Conservation (phyloP, 2,329 filamentous ascomycete genomes). For the Botrytis deweyae region DNA sequence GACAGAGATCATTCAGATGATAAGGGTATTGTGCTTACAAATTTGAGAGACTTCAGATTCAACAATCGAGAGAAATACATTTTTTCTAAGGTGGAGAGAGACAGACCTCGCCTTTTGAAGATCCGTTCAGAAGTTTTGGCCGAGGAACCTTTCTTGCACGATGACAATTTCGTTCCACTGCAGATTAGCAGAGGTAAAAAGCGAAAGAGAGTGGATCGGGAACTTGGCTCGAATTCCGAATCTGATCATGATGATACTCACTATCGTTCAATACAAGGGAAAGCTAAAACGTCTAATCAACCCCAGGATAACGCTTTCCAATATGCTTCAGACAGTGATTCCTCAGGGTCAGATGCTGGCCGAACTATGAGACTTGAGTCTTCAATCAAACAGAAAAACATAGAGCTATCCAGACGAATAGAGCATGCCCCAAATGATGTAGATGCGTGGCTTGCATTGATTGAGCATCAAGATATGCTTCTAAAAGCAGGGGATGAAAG, state of each 20-base stretch:
- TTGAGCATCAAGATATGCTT: constrained; percentile 72
- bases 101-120: constrained; percentile 44
- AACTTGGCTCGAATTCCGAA: constrained; percentile 40
- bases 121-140: constrained; percentile 40
- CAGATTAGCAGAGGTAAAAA: constrained; percentile 39
- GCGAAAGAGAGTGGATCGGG: constrained; percentile 33
- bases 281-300: constrained; percentile 49
- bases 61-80: constrained; percentile 46
- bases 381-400: constrained; percentile 53
- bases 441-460: constrained; percentile 74
- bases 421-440: constrained; percentile 66
- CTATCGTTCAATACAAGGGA: constrained; percentile 66
- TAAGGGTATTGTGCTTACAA: constrained; percentile 50
- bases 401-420: constrained; percentile 62
- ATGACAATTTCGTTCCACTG: constrained; percentile 52
- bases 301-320: constrained; percentile 41
- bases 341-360: constrained; percentile 43
- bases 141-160: constrained; percentile 27
- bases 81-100: constrained; percentile 44
- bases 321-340: constrained; percentile 47
- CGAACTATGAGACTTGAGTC: constrained; percentile 43
- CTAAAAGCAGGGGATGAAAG: constrained; percentile 52
- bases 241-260: constrained; percentile 52
- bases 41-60: constrained; percentile 41
- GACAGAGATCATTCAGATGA: constrained; percentile 56